A percentile compares a stretch with the other conserved stretches of the same genome.
Evolutionary conservation across 2,329 filamentous ascomycete species (phyloP).

Genomic region (Fusarium domesticum): DNA sequence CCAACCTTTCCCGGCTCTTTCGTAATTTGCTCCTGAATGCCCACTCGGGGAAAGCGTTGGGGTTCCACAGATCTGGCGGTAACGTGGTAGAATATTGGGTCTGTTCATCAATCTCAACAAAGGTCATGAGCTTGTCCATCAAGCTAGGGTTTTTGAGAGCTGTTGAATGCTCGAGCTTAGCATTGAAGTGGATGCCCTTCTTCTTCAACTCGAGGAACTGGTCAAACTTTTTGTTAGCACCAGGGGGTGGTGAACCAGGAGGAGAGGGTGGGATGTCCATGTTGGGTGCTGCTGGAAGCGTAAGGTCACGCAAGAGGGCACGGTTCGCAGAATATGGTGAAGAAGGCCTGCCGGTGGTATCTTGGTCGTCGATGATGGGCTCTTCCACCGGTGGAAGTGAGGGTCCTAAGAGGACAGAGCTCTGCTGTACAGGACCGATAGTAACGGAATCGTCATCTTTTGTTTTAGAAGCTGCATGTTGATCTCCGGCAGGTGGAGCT

Average conservation of each 20-base stretch:
- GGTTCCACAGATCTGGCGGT: conserved; percentile 55
- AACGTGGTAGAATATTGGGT: conserved; percentile 67
- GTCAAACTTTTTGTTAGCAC: conserved; percentile 64
- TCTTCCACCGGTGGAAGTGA: conserved; percentile 36
- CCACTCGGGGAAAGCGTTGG: conserved; percentile 51
- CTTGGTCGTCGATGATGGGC: conserved; percentile 18
- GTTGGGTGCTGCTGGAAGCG: conserved; percentile 68
- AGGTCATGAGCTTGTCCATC: conserved; percentile 68
- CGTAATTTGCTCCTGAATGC: conserved; percentile 51
- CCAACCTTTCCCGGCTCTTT: conserved; percentile 45
- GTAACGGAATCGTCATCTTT: conserved; percentile 6
- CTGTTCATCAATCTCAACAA: conserved; percentile 50
- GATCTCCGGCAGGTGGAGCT: neutral
- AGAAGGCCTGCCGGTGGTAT: conserved; percentile 34
- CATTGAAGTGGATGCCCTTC: conserved; percentile 74
- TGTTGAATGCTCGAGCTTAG: conserved; percentile 63
- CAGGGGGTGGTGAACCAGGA: conserved; percentile 54
- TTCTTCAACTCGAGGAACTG: conserved; percentile 76
- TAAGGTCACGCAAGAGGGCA: conserved; percentile 65
- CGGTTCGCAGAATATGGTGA: conserved; percentile 69
- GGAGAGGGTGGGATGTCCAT: conserved; percentile 74
- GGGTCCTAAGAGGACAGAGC: conserved; percentile 38
- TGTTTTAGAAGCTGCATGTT: conserved; percentile 7
- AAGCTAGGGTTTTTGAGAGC: conserved; percentile 70
- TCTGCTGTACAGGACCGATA: conserved; percentile 33